Conservation (phyloP, 495 filamentous ascomycete genomes). For the Penicillium atrosanguineum region DNA sequence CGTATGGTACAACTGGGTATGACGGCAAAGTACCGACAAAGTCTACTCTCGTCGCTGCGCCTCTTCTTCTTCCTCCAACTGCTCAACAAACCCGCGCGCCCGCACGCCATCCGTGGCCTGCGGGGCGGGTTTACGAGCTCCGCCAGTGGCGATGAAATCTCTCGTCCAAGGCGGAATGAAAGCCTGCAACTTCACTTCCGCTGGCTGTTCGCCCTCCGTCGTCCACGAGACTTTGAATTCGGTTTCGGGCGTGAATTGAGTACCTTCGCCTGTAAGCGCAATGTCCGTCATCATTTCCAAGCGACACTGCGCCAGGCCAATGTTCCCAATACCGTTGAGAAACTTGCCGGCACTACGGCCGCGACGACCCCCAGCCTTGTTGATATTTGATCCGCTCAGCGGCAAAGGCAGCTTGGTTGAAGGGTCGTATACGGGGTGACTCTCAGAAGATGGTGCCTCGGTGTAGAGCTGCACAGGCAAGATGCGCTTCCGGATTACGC, state of each 20-base stretch:
- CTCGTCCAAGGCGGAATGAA: slow-evolving; percentile 81
- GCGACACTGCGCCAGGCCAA: slow-evolving; percentile 85
- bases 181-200: slow-evolving; percentile 69
- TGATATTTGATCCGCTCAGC: slow-evolving; percentile 41
- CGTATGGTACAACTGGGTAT: slow-evolving; percentile 21
- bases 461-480: slow-evolving; percentile 77
- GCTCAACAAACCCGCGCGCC: slow-evolving; percentile 38
- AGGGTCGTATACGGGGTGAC: slow-evolving; percentile 52
- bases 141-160: slow-evolving; percentile 36
- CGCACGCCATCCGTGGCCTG: slow-evolving; percentile 28
- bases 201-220: slow-evolving; percentile 30
- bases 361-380: slow-evolving; percentile 45
- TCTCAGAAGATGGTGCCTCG: slow-evolving; percentile 33
- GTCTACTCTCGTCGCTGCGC: slow-evolving; percentile 27
- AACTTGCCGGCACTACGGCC: slow-evolving; percentile 75
- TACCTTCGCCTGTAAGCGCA: slow-evolving; percentile 59
- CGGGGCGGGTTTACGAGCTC: slow-evolving; percentile 22
- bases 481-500: slow-evolving; percentile 89
- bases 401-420: slow-evolving; percentile 30
- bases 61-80: slow-evolving; percentile 42
- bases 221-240: slow-evolving; percentile 55
- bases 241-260: slow-evolving; percentile 47
- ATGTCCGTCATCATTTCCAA: slow-evolving; percentile 87
- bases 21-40: slow-evolving; percentile 1
- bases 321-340: slow-evolving; percentile 71